Conservation (phyloP, 2,329 filamentous ascomycete genomes). For the Colletotrichum musicola region DNA sequence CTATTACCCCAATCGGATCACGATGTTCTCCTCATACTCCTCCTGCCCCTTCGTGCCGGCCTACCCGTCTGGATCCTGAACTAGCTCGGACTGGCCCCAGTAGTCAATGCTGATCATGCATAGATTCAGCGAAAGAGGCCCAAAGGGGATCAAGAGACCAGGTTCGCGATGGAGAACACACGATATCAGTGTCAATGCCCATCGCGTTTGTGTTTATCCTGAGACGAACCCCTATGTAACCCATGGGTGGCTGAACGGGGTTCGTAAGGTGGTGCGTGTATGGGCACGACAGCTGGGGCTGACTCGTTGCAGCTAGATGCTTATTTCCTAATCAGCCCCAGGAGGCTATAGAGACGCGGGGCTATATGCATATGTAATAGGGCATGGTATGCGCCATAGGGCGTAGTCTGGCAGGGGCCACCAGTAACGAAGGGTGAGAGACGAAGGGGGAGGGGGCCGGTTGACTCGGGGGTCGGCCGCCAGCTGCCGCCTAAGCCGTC, state of each 20-base stretch:
- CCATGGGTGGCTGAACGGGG: slow-evolving; percentile 18
- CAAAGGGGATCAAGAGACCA: background rate
- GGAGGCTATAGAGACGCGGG: background rate
- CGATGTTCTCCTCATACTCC: background rate
- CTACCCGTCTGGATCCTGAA: background rate
- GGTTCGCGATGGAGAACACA: background rate
- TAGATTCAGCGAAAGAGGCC: slow-evolving; percentile 6
- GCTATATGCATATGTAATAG: too few species aligned
- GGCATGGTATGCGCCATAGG: too few species aligned
- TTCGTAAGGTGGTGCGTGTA: slow-evolving; percentile 26
- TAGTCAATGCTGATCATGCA: slow-evolving; percentile 12
- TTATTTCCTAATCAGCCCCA: slow-evolving; percentile 1
- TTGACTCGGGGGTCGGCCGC: background rate
- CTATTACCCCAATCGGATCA: slow-evolving; percentile 1
- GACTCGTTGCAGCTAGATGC: slow-evolving; percentile 21
- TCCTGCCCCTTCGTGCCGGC: background rate
- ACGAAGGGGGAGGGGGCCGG: background rate
- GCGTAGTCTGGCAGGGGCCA: slow-evolving; percentile 4
- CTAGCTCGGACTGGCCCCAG: slow-evolving; percentile 11
- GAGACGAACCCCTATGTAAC: slow-evolving; percentile 9
- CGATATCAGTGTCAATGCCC: slow-evolving; percentile 9
- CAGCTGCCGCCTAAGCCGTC: background rate
- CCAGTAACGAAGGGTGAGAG: background rate
- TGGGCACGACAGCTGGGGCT: slow-evolving; percentile 10
- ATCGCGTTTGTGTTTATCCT: slow-evolving; percentile 2